Evolutionary conservation across 257 asterid genomes (phyloP).

Genomic region (Penstemon davidsonii): DNA sequence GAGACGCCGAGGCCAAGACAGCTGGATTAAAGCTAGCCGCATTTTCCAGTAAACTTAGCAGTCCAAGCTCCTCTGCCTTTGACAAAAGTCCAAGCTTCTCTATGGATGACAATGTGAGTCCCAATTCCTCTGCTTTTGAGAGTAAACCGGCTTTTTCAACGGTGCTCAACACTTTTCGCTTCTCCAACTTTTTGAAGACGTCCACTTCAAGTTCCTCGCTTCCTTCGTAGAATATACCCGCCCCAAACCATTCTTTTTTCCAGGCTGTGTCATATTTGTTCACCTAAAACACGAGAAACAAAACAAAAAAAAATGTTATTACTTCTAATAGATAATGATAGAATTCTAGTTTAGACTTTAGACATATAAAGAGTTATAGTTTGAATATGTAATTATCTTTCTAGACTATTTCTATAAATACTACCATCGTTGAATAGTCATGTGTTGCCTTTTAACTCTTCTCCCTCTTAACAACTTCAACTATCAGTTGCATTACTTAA

Average conservation of each 20-base stretch:
- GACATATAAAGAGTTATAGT: not conserved
- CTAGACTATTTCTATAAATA: no score
- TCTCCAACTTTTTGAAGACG: constrained; percentile 84
- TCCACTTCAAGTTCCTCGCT: constrained; percentile 71
- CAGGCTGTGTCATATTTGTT: constrained; percentile 67
- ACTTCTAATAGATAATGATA: no score
- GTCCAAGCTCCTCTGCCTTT: constrained; percentile 82
- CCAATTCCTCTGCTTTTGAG: constrained; percentile 80
- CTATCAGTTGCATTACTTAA: no score
- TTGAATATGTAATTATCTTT: no score
- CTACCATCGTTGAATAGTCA: not conserved
- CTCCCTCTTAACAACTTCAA: not conserved
- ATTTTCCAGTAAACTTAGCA: constrained; percentile 74
- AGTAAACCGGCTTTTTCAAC: constrained; percentile 83
- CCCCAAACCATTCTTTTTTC: constrained; percentile 86
- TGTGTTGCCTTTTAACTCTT: no score
- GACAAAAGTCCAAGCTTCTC: constrained; percentile 83
- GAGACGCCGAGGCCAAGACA: constrained; percentile 61
- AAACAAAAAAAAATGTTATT: not conserved
- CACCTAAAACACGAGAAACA: constrained; percentile 40
- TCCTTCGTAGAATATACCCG: constrained; percentile 84
- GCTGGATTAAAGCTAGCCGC: constrained; percentile 55
- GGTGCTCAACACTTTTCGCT: constrained; percentile 69
- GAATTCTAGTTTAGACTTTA: no score
- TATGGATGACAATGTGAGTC: constrained; percentile 73